Conservation (phyloP, 2,329 filamentous ascomycete genomes). For the Colletotrichum horii region DNA sequence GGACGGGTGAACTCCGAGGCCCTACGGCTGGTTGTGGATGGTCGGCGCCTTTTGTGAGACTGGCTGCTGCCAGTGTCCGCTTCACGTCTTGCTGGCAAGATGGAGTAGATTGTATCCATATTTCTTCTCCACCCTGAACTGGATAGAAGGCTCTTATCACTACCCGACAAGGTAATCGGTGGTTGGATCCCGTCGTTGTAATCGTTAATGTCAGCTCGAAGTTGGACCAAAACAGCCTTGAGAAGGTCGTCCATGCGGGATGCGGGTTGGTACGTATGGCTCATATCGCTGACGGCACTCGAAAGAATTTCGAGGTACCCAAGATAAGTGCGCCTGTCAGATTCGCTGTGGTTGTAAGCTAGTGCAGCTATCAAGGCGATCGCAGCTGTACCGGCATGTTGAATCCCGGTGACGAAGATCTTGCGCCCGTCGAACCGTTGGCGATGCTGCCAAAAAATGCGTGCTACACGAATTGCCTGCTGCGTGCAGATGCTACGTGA, state of each 20-base stretch:
- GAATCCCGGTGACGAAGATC: slow-evolving; percentile 55
- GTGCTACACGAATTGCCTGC: slow-evolving; percentile 56
- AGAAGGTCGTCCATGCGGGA: slow-evolving; percentile 58
- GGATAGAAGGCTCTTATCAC: not conserved
- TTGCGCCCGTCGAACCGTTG: slow-evolving; percentile 56
- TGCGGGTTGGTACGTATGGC: slow-evolving; percentile 56
- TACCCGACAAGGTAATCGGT: not conserved
- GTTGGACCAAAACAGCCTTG: slow-evolving; percentile 55
- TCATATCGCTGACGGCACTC: slow-evolving; percentile 57
- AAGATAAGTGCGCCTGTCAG: slow-evolving; percentile 43
- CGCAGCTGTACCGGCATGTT: slow-evolving; percentile 60
- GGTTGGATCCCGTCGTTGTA: not conserved
- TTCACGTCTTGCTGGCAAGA: slow-evolving; percentile 36
- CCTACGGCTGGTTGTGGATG: slow-evolving; percentile 27
- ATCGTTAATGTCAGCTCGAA: slow-evolving; percentile 34
- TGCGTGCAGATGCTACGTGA: slow-evolving; percentile 59
- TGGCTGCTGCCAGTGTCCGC: slow-evolving; percentile 29
- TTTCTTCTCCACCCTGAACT: not conserved
- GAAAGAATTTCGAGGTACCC: slow-evolving; percentile 59
- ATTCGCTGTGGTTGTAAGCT: slow-evolving; percentile 38
- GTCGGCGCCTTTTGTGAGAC: slow-evolving; percentile 34
- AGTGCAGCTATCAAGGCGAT: slow-evolving; percentile 58
- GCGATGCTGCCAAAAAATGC: slow-evolving; percentile 60
- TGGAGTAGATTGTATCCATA: slow-evolving; percentile 24
- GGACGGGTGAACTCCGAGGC: slow-evolving; percentile 35